Evolutionary conservation across 2,329 filamentous ascomycete species (phyloP).

Genomic region (Nigrograna mackinnonii): DNA sequence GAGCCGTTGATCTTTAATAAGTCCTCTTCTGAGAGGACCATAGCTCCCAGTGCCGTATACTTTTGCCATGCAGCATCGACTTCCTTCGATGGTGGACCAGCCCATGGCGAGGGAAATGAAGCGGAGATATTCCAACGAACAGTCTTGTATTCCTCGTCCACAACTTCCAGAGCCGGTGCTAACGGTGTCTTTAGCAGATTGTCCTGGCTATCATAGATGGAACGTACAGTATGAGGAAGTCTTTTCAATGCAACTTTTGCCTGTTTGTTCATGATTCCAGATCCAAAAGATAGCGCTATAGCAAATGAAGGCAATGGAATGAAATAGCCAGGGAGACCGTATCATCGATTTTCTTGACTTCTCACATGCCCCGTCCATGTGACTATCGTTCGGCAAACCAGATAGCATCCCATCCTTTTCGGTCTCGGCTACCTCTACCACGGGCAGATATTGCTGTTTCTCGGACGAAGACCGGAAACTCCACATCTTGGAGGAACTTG

Average conservation of each 20-base stretch:
- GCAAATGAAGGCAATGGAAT: not conserved
- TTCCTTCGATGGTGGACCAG: not conserved
- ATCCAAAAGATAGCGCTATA: not conserved
- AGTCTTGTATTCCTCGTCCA: not conserved
- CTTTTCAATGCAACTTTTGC: not conserved
- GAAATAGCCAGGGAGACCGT: not conserved
- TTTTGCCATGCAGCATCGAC: not conserved
- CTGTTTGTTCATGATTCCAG: not conserved
- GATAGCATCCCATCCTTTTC: constrained; percentile 1
- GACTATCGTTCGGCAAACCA: not conserved
- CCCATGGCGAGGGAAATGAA: not conserved
- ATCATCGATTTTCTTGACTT: not conserved
- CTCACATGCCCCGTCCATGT: not conserved
- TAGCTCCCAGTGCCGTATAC: not conserved
- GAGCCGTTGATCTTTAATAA: not conserved
- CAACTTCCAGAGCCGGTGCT: not conserved
- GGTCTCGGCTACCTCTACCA: not conserved
- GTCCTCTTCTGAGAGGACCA: not conserved
- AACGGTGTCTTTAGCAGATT: too few relatives aligned
- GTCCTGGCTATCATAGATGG: too few relatives aligned
- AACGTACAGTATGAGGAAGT: not conserved
- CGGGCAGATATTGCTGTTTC: not conserved
- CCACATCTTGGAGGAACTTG: constrained; percentile 1
- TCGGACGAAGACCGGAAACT: not conserved
- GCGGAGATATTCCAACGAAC: constrained; percentile 1